Conservation (phyloP, 768 basidiomycete species). For the Boletus pseudopeckii region DNA sequence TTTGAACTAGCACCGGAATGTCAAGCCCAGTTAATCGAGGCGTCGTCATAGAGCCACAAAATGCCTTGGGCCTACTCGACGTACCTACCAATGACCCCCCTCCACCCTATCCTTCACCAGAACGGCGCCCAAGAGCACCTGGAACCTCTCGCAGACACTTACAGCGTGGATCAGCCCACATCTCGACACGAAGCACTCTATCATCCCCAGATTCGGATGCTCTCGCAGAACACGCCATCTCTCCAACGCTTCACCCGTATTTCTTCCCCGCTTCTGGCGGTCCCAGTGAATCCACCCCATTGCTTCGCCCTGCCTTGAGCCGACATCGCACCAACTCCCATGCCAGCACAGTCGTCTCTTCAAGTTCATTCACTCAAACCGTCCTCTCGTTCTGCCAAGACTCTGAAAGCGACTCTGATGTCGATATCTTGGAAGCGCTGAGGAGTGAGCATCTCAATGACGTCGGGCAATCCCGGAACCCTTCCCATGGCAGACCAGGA, state of each 20-base stretch:
- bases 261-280: conserved; percentile 24
- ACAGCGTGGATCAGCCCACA: conserved; percentile 30
- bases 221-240: conserved; percentile 31
- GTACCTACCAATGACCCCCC: conserved; percentile 50
- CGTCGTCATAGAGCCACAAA: conserved; percentile 5
- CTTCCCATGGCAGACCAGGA: not conserved
- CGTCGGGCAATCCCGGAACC: not conserved
- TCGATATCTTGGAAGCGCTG: conserved; percentile 29
- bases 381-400: conserved; percentile 68
- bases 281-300: conserved; percentile 47
- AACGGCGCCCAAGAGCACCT: conserved; percentile 40
- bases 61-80: conserved; percentile 9
- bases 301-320: conserved; percentile 33
- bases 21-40: too few relatives aligned
- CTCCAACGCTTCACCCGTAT: conserved; percentile 20
- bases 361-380: conserved; percentile 59
- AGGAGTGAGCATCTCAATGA: conserved; percentile 21
- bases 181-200: conserved; percentile 27
- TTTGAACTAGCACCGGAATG: conserved; percentile 10
- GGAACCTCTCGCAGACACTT: conserved; percentile 30
- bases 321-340: conserved; percentile 58
- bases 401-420: conserved; percentile 40
- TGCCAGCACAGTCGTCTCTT: conserved; percentile 47
- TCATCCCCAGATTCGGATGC: conserved; percentile 36
- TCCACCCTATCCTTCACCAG: conserved; percentile 61